phyloP scores from a whole-genome alignment of 495 filamentous ascomycete species.

The Rostrohypoxylon terebratum region DNA sequence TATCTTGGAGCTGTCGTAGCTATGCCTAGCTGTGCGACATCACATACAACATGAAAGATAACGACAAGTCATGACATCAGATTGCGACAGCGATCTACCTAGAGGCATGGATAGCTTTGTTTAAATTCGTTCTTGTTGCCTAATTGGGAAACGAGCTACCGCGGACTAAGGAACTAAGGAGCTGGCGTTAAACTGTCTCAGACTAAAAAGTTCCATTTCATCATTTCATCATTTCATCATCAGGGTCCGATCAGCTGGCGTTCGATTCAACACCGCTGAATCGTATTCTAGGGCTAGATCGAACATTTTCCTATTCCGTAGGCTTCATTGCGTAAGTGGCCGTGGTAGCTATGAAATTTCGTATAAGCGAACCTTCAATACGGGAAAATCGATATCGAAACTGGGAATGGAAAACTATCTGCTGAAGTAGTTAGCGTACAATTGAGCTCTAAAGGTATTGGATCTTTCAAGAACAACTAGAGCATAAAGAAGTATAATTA shows the following conservation, averaged over 20 bases:
- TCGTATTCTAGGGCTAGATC: constrained; percentile 21
- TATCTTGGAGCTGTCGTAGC: constrained; percentile 7
- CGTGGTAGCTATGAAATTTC: background rate
- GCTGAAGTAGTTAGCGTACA: background rate
- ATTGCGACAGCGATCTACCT: constrained; percentile 25
- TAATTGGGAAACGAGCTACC: constrained; percentile 30
- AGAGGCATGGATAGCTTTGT: constrained; percentile 33
- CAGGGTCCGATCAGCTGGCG: constrained; percentile 23
- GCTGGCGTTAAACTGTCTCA: constrained; percentile 24
- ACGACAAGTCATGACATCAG: constrained; percentile 40
- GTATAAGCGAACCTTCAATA: background rate
- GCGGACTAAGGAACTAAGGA: constrained; percentile 41
- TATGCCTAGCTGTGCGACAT: constrained; percentile 11
- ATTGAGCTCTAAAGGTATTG: background rate
- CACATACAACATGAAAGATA: constrained; percentile 4
- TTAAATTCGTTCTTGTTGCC: constrained; percentile 31
- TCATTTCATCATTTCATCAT: constrained; percentile 47
- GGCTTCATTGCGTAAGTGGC: constrained; percentile 38
- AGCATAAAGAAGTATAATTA: background rate
- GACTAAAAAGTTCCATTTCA: constrained; percentile 31
- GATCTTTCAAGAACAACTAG: background rate
- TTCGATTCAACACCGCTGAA: background rate
- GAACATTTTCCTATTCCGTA: constrained; percentile 28
- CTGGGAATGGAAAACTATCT: constrained; percentile 10
- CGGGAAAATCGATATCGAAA: constrained; percentile 17